Evolutionary conservation across 441 rosid genomes (phyloP).

Genomic region (Pelargonium citronellum): DNA sequence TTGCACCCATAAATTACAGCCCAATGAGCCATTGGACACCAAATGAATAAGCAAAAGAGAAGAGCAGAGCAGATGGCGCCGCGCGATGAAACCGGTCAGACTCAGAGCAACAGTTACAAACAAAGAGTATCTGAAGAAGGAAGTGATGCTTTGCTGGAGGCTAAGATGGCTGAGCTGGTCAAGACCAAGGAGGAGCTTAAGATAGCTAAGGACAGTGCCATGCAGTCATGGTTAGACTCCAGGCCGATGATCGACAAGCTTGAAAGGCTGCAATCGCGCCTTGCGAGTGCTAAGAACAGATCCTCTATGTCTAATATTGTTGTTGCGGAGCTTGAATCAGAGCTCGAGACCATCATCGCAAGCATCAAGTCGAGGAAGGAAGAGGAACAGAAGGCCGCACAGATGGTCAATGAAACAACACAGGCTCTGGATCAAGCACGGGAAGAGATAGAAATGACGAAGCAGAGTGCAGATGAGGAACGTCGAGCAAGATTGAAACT

Average conservation of each 20-base stretch:
- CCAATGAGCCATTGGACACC: no score
- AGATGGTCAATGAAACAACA: constrained; percentile 24
- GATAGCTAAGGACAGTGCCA: constrained; percentile 41
- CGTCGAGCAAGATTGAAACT: constrained; percentile 24
- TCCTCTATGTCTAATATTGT: constrained; percentile 28
- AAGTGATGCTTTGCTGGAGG: constrained; percentile 18
- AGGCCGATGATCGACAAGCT: constrained; percentile 53
- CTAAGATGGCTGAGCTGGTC: constrained; percentile 30
- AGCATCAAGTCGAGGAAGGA: constrained; percentile 27
- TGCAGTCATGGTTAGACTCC: constrained; percentile 54
- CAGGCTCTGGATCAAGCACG: constrained; percentile 22
- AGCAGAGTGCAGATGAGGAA: constrained; percentile 29
- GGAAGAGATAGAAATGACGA: constrained; percentile 25
- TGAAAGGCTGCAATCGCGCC: constrained; percentile 38
- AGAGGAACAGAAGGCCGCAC: constrained; percentile 29
- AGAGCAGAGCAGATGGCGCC: no score
- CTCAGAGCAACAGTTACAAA: no score
- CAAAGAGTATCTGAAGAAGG: neutral
- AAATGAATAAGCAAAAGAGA: no score
- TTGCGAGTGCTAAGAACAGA: constrained; percentile 32
- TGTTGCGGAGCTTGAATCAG: constrained; percentile 36
- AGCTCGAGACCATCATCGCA: constrained; percentile 27
- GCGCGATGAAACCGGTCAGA: no score
- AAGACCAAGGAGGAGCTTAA: constrained; percentile 32
- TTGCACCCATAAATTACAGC: no score